A percentile compares a stretch with the other conserved stretches of the same genome.
Conservation (phyloP, 345 rosid genomes). For the Eucalyptus erythrocorys region DNA sequence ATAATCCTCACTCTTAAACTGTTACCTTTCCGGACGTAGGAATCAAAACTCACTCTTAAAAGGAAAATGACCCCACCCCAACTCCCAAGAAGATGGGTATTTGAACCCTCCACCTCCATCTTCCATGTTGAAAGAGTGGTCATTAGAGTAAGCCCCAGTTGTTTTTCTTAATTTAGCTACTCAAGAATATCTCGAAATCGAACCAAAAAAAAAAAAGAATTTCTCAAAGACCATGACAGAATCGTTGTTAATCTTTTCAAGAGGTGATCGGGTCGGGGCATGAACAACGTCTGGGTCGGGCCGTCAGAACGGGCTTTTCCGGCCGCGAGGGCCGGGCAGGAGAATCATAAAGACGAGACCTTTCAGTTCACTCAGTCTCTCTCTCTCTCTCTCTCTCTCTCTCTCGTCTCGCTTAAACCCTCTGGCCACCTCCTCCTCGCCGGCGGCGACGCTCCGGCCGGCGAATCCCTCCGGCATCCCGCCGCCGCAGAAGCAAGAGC, state of each 20-base stretch:
- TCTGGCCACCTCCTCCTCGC: not conserved
- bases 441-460: not conserved
- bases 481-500: not conserved
- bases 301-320: not conserved
- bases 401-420: not conserved
- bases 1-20: too few relatives aligned
- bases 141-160: too few relatives aligned
- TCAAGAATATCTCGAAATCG: not conserved
- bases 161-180: not conserved
- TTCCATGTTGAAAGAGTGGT: too few relatives aligned
- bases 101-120: too few relatives aligned
- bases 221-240: not conserved
- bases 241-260: not conserved
- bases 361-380: not conserved
- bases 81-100: too few relatives aligned
- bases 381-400: not conserved
- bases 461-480: not conserved
- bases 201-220: too few relatives aligned
- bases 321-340: not conserved
- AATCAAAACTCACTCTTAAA: too few relatives aligned
- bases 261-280: not conserved
- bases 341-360: not conserved
- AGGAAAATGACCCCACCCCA: too few relatives aligned
- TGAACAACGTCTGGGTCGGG: not conserved
- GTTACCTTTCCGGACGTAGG: too few relatives aligned